phyloP scores from a whole-genome alignment of 2,329 filamentous ascomycete species.

The Fusarium vanettenii region DNA sequence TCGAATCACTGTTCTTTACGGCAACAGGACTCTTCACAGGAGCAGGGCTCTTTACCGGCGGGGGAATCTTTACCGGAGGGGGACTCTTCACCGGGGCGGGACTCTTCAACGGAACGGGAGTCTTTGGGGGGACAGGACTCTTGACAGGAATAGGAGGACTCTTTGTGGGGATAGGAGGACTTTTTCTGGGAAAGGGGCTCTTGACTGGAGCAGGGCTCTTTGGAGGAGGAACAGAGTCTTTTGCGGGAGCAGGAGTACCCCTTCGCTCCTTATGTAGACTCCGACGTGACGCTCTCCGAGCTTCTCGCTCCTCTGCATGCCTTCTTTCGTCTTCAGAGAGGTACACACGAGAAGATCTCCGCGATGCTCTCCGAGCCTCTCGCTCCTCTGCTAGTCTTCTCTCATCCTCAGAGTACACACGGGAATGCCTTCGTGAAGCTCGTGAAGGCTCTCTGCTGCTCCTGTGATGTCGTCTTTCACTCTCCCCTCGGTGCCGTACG shows the following conservation, averaged over 20 bases:
- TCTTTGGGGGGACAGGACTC: not conserved
- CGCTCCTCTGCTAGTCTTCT: slow-evolving; percentile 7
- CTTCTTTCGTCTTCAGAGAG: not conserved
- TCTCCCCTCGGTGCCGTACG: not conserved
- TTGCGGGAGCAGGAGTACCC: not conserved
- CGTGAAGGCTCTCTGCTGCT: slow-evolving; percentile 3
- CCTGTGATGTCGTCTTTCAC: not conserved
- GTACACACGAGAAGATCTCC: not conserved
- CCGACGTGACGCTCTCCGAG: not conserved
- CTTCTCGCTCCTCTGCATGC: slow-evolving; percentile 4
- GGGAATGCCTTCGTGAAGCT: not conserved
- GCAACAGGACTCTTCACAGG: not conserved
- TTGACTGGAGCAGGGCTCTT: not conserved
- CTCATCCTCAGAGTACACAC: not conserved
- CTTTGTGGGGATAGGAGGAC: not conserved
- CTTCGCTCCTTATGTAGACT: slow-evolving; percentile 5
- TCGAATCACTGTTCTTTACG: not conserved
- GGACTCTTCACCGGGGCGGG: not conserved
- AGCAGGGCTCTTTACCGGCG: not conserved
- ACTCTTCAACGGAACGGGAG: not conserved
- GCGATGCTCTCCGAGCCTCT: not conserved
- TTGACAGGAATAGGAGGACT: not conserved
- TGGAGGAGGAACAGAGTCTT: not conserved
- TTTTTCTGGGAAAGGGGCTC: not conserved
- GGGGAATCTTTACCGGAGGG: not conserved